phyloP scores from a whole-genome alignment of 2,329 filamentous ascomycete genomes.

The Orbilia brochopaga region DNA sequence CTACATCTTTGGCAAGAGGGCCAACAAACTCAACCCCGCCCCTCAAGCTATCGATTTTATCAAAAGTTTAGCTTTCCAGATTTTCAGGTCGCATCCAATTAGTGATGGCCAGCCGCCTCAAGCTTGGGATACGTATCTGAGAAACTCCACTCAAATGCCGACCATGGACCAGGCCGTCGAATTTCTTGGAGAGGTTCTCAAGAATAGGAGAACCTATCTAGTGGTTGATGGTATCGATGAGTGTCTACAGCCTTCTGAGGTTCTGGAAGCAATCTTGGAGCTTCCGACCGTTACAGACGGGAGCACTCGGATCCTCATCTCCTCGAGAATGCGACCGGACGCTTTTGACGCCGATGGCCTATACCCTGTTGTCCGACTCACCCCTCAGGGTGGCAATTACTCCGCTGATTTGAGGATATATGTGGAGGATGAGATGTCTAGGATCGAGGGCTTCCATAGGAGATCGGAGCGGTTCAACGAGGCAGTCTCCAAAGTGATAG shows the following conservation, averaged over 20 bases:
- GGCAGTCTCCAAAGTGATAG: slow-evolving; percentile 44
- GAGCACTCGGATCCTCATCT: slow-evolving; percentile 39
- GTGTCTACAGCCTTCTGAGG: slow-evolving; percentile 44
- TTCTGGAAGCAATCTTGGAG: slow-evolving; percentile 40
- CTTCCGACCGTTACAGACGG: slow-evolving; percentile 43
- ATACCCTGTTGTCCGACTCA: slow-evolving; percentile 43
- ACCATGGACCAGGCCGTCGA: slow-evolving; percentile 43
- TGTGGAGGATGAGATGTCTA: slow-evolving; percentile 43
- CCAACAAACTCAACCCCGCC: slow-evolving; percentile 48
- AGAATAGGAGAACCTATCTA: slow-evolving; percentile 38
- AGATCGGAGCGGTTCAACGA: slow-evolving; percentile 31
- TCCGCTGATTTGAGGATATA: slow-evolving; percentile 48
- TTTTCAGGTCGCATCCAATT: slow-evolving; percentile 27
- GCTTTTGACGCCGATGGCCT: slow-evolving; percentile 46
- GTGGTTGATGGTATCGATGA: slow-evolving; percentile 48
- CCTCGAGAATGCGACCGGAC: slow-evolving; percentile 49
- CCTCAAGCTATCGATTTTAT: slow-evolving; percentile 47
- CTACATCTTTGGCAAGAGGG: slow-evolving; percentile 47
- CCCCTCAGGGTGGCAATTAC: slow-evolving; percentile 30
- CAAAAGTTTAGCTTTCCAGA: slow-evolving; percentile 44
- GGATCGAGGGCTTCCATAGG: slow-evolving; percentile 44
- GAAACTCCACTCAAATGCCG: slow-evolving; percentile 27
- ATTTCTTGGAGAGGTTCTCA: slow-evolving; percentile 42
- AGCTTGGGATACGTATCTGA: slow-evolving; percentile 33
- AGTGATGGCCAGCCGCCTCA: slow-evolving; percentile 16